Base-by-base conservation (phyloP, 176 grass and related monocot genomes). In the Typha latifolia region DNA sequence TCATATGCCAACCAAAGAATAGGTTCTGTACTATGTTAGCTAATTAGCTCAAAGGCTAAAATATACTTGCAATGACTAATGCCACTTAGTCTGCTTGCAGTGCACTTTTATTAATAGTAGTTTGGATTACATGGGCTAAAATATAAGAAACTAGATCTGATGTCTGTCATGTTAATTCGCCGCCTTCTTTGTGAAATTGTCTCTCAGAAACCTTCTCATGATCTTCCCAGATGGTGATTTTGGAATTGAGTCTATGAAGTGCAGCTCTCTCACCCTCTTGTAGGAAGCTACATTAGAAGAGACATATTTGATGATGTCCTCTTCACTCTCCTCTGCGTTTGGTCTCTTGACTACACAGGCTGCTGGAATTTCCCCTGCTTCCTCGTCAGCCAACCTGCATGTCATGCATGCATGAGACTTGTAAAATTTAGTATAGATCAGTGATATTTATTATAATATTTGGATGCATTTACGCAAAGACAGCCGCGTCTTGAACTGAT, bases 151-250 rank as follows among this genome's bases (percentile, higher is more conserved):
- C 7, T 37, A 8, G 2, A 0, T 29, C 27, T 2, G 9, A 43
- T 43, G 37, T 10, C 2, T 43, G 37, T 43, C 5, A 43, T 10
- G 37, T 1, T 43, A 43, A 10, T 43, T 43, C 7, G 53, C 16
- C 16, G 6, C 49, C 20, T 13, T 86, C 19, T 76, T 48, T 32
- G 70, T 27, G 71, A 83, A 70, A 4, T 75, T 74, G 52, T 96
- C 87, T 67, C 88, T 86, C 51, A 96, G 84, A 65, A 86, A 72
- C 76, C 88, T 81, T 61, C 87, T 80, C 72, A 96, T 22, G 61
- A 91, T 96, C 84, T 96, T 96, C 43, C 88, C 92, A 4, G 88
- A 85, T 1, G 86, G 75, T 4, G 92, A 96, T 78, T 88, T 96
- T 0, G 92, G 87, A 14, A 96, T 91, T 23, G 74, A 77, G 64